These are phyloP conservation scores for Schwanniomyces vanrijiae DNA, from an alignment of 805 yeast species.

Conservation along the genomic window DNA sequence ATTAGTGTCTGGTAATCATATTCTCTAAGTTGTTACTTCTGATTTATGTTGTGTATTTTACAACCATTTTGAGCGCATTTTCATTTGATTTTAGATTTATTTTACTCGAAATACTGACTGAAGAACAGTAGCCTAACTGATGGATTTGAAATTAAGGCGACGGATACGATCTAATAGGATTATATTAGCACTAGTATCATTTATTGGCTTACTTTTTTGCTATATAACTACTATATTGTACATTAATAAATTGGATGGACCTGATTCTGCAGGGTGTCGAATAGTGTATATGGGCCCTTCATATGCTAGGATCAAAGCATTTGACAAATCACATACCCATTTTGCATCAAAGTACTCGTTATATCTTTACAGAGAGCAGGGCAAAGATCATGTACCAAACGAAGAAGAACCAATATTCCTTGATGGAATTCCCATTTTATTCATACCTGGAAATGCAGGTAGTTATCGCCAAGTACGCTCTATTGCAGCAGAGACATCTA, in stretches of 20 bases:
- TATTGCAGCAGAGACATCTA: slow-evolving; percentile 80
- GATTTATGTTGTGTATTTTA: background rate
- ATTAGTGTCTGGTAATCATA: too few species aligned
- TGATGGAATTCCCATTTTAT: slow-evolving; percentile 83
- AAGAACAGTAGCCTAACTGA: too few species aligned
- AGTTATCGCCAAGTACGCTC: slow-evolving; percentile 87
- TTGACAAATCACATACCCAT: slow-evolving; percentile 67
- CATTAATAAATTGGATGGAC: slow-evolving; percentile 18
- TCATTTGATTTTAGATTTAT: background rate
- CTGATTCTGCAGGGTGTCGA: slow-evolving; percentile 51
- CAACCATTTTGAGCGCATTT: background rate
- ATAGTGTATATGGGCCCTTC: slow-evolving; percentile 81
- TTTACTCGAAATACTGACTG: too few species aligned
- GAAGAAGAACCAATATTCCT: slow-evolving; percentile 29
- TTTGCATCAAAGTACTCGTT: slow-evolving; percentile 83
- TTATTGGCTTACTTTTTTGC: slow-evolving; percentile 15
- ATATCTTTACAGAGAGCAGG: slow-evolving; percentile 84
- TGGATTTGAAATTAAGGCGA: slow-evolving; percentile 8
- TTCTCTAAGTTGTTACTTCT: too few species aligned
- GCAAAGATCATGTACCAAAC: slow-evolving; percentile 56
- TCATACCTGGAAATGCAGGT: slow-evolving; percentile 98
- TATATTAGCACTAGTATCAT: slow-evolving; percentile 11
- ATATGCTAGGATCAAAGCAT: slow-evolving; percentile 70
- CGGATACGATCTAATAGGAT: slow-evolving; percentile 8
- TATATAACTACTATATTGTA: slow-evolving; percentile 14